phyloP scores from a whole-genome alignment of 352 stramenopile species.

The Pythium grandisporangium region DNA sequence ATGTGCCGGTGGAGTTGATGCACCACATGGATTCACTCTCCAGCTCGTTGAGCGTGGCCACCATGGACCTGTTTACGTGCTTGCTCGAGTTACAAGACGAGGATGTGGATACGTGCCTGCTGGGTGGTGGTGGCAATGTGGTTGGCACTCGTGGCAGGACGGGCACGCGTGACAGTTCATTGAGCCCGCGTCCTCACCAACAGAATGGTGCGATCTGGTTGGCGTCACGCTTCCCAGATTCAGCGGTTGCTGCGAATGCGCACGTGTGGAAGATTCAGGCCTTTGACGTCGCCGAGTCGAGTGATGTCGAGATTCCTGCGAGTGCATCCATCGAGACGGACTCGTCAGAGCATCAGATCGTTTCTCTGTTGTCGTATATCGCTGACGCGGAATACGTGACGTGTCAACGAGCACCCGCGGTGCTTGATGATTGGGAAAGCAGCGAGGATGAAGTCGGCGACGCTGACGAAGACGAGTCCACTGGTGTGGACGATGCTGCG shows the following conservation, averaged over 20 bases:
- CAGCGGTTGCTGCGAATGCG: constrained; percentile 61
- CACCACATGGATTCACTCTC: constrained; percentile 77
- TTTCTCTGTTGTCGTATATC: constrained; percentile 81
- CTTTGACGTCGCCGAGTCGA: constrained; percentile 36
- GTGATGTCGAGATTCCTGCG: constrained; percentile 44
- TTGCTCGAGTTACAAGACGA: constrained; percentile 63
- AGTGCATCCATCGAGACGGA: constrained; percentile 9
- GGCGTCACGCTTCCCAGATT: constrained; percentile 69
- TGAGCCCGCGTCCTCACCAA: constrained; percentile 13
- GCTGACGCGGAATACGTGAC: constrained; percentile 72
- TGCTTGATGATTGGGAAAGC: constrained; percentile 32
- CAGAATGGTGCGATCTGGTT: constrained; percentile 64
- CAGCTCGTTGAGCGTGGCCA: constrained; percentile 67
- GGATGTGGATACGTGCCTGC: constrained; percentile 41
- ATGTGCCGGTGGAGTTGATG: constrained; percentile 61
- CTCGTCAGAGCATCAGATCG: constrained; percentile 45
- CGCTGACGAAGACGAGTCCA: constrained; percentile 15
- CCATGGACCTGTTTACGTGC: constrained; percentile 75
- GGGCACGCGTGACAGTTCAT: not conserved
- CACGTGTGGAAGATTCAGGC: constrained; percentile 76
- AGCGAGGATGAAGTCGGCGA: constrained; percentile 39
- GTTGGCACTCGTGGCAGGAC: too few species aligned
- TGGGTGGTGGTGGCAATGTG: constrained; percentile 18
- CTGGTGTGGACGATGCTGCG: too few species aligned
- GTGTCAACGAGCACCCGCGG: constrained; percentile 45